Evolutionary conservation across 2,329 filamentous ascomycete genomes (phyloP).

Genomic region (Apiospora hydei): DNA sequence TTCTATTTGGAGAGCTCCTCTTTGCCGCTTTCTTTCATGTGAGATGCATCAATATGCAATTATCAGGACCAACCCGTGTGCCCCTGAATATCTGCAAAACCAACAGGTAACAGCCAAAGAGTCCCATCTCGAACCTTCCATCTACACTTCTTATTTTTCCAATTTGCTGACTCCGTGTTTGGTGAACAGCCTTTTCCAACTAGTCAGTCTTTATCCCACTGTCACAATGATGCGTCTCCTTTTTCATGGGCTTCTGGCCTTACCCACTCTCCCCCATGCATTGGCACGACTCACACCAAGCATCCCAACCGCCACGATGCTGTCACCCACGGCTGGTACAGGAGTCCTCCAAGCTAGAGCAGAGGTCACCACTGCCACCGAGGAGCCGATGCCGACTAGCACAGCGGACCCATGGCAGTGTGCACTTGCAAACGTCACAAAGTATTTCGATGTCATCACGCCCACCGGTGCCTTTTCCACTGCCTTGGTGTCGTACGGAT

Average conservation of each 20-base stretch:
- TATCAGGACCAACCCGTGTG: not conserved
- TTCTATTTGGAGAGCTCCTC: no score
- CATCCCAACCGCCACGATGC: not conserved
- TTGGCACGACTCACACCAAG: not conserved
- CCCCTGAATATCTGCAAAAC: not conserved
- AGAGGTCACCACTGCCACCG: not conserved
- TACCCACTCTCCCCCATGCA: not conserved
- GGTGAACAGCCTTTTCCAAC: not conserved
- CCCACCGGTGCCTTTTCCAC: slow-evolving; percentile 2
- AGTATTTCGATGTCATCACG: slow-evolving; percentile 26
- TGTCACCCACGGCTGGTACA: not conserved
- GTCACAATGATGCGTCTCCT: not conserved
- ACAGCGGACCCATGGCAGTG: slow-evolving; percentile 26
- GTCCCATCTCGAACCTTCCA: not conserved
- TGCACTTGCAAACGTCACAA: slow-evolving; percentile 22
- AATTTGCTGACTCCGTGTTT: not conserved
- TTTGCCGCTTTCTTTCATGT: not conserved
- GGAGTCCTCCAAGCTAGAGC: not conserved
- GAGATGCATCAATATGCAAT: not conserved
- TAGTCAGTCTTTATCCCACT: not conserved
- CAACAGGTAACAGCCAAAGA: not conserved
- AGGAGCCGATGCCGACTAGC: not conserved
- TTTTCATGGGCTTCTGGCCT: not conserved
- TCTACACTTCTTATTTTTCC: not conserved
- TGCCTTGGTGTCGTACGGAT: not conserved